phyloP scores from a whole-genome alignment of 371 early-diverging fungal species.

The Gilbertella persicaria region DNA sequence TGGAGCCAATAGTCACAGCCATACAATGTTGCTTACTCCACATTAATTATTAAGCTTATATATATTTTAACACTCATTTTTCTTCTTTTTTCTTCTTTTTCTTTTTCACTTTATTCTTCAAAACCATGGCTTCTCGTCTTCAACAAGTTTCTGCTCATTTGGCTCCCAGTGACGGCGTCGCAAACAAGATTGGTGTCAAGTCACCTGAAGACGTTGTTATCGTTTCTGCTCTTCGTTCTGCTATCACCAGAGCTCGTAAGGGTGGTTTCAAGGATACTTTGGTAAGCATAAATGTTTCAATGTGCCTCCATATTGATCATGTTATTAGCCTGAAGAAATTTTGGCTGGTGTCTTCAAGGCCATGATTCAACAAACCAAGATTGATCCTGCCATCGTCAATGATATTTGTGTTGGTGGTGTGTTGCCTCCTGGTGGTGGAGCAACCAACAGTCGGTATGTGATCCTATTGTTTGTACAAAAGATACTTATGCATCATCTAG shows the following conservation, averaged over 20 bases:
- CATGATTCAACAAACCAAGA: slow-evolving; percentile 74
- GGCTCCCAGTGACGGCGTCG: slow-evolving; percentile 8
- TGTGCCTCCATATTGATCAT: neutral
- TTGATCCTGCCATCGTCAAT: slow-evolving; percentile 89
- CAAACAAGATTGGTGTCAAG: slow-evolving; percentile 66
- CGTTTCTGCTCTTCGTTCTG: slow-evolving; percentile 88
- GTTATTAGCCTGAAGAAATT: slow-evolving; percentile 51
- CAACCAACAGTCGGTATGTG: too few relatives aligned
- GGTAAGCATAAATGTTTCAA: slow-evolving; percentile 5
- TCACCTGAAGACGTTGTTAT: slow-evolving; percentile 87
- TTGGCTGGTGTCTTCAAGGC: slow-evolving; percentile 86
- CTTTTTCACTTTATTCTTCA: neutral
- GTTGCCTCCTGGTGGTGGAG: slow-evolving; percentile 91
- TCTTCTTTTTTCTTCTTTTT: neutral
- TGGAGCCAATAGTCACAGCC: neutral
- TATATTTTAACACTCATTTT: neutral
- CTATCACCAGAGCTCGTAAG: slow-evolving; percentile 89
- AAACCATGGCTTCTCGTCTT: slow-evolving; percentile 16
- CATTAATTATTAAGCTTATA: slow-evolving; percentile 2
- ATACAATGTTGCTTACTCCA: slow-evolving; percentile 13
- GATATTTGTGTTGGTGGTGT: slow-evolving; percentile 97
- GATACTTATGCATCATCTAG: slow-evolving; percentile 70
- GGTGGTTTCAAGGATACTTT: slow-evolving; percentile 94
- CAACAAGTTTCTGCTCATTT: slow-evolving; percentile 21
- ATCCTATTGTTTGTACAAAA: too few relatives aligned